Evolutionary conservation across 495 filamentous ascomycete genomes (phyloP).

Genomic region (Lasiosphaeriaceae sp.): DNA sequence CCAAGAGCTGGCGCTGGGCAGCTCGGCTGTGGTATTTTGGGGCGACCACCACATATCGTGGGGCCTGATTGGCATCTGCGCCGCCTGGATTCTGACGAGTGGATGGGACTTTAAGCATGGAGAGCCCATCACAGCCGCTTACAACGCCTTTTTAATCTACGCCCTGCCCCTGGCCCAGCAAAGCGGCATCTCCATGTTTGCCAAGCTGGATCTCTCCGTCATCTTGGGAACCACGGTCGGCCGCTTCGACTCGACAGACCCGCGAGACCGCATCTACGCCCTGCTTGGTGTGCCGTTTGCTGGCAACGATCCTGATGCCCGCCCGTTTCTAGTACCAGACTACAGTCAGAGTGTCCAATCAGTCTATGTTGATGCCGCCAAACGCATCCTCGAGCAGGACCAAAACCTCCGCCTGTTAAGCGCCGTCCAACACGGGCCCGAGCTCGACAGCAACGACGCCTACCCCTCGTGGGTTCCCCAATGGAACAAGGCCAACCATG

Average conservation of each 20-base stretch:
- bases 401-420: constrained; percentile 8
- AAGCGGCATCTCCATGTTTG: constrained; percentile 5
- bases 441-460: neutral
- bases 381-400: constrained; percentile 7
- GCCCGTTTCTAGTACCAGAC: constrained; percentile 2
- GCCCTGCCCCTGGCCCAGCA: constrained; percentile 4
- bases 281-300: constrained; percentile 12
- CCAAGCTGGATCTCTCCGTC: constrained; percentile 10
- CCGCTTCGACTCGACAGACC: constrained; percentile 7
- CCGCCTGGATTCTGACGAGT: constrained; percentile 7
- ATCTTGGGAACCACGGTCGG: constrained; percentile 7
- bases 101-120: constrained; percentile 1
- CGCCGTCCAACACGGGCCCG: constrained; percentile 11
- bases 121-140: constrained; percentile 6
- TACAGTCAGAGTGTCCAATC: constrained; percentile 2
- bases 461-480: constrained; percentile 9
- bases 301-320: constrained; percentile 6
- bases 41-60: constrained; percentile 11
- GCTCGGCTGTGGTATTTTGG: constrained; percentile 4
- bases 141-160: constrained; percentile 13
- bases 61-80: constrained; percentile 11
- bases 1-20: constrained; percentile 10
- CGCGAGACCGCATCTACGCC: constrained; percentile 11
- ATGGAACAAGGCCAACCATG: constrained; percentile 4
- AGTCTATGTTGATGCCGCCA: constrained; percentile 4